phyloP scores from a whole-genome alignment of 192 early-diverging fungal genomes.

The Umbelopsis vinacea region DNA sequence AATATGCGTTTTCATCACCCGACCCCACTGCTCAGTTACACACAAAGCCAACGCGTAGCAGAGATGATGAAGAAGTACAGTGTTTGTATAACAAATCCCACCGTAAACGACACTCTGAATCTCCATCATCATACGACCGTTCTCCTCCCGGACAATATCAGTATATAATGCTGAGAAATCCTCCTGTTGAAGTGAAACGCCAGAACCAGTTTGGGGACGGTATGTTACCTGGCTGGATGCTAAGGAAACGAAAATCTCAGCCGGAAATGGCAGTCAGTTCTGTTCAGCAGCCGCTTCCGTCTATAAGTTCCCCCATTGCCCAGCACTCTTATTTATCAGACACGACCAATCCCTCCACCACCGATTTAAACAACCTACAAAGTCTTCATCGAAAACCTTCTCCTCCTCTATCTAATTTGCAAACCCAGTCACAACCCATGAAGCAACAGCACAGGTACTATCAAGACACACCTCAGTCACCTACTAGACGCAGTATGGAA shows the following conservation, averaged over 20 bases:
- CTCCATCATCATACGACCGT: background rate
- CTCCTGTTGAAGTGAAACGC: background rate
- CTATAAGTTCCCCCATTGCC: background rate
- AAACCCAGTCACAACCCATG: background rate
- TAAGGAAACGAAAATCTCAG: slow-evolving; percentile 17
- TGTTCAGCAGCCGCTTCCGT: slow-evolving; percentile 2
- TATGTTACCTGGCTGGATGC: slow-evolving; percentile 4
- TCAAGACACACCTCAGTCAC: background rate
- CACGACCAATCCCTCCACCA: background rate
- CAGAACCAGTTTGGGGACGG: background rate
- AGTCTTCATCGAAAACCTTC: background rate
- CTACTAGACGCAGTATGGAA: background rate
- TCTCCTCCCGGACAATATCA: background rate
- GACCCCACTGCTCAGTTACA: background rate
- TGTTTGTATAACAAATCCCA: slow-evolving; percentile 13
- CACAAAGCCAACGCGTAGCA: background rate
- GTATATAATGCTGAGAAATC: background rate
- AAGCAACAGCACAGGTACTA: background rate
- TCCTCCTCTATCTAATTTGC: background rate
- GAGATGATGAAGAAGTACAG: slow-evolving; percentile 3
- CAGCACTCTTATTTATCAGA: background rate
- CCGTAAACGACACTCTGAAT: slow-evolving; percentile 8
- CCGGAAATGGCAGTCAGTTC: slow-evolving; percentile 7
- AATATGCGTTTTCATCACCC: background rate
- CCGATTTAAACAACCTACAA: background rate